Evolutionary conservation across 129 eudicot species (phyloP), one percentile per base, ranked within the genome.

Genomic region (Pseudognaphalium luteoalbum): DNA sequence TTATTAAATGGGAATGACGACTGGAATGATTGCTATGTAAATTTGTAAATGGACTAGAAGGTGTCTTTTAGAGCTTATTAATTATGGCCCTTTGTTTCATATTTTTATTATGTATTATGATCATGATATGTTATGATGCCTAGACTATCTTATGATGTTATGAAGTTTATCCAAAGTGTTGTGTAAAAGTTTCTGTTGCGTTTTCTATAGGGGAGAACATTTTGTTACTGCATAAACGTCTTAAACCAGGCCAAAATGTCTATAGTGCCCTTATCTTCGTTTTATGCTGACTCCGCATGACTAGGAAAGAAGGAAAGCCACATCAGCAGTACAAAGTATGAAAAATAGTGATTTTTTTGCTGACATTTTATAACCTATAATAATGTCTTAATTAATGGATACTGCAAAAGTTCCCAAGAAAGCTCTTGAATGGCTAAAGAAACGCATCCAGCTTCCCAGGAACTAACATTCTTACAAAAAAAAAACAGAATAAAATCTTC

Each of bases 201-300:
- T 25, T 25, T 25, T 25, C 28, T 25, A 80, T 78, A 52, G 99
- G 89, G 5, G 89, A 87, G 29, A 71, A 32, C 17, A 85, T 94
- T 75, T 72, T 89, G 71, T 80, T 68, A 77, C 52, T 83, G 75
- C 99, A 94, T 65, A 80, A 86, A 66, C 86, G 57, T 69, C 93
- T 94, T 73, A 66, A 87, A 66, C 81, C 81, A 17, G 80, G 89
- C 77, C 90, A 71, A 41, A 59, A 68, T 21, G 85, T 83, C 66
- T 91, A 81, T 76, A 89, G 89, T 68, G 81, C 80, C 61, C 89
- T 94, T 57, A 86, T 94, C 34, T 59, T 79, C 10, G 73, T 77
- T 60, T 85, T 94, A 71, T 94, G 97, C 72, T 81, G 89, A 51
- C 90, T 91, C n/a, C 89, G 91, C 44, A 94, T 94, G 99, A 94